Base-by-base conservation (phyloP, 345 rosid species). In the Bruguiera parviflora region DNA sequence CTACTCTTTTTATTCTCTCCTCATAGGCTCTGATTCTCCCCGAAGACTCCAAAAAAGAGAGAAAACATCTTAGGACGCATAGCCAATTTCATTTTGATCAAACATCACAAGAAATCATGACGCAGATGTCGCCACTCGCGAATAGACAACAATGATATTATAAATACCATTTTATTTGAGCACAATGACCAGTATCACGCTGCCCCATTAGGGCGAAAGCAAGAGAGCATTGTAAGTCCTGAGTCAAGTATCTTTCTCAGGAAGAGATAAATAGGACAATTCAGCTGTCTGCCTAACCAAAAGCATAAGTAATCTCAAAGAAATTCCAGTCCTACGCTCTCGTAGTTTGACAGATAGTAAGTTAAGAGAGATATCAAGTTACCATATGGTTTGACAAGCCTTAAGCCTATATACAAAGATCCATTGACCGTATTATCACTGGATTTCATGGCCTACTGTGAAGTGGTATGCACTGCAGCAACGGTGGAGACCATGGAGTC, bases 401-500 rank as follows among this genome's bases (percentile, higher is more conserved):
- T 27, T 56, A 24, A 63, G 29, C 9, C 58, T 35, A 70, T 69
- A n/a, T 73, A 73, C 80, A 72, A 18, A 39, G 46, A 75, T 25
- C 53, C 29, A 65, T 25, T 11, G 10, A 27, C 7, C 29, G 9
- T 43, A 46, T 20, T 21, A 56, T 13, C 29, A 33, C 13, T 11
- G 6, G 2, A 4, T 31, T 5, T 20, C 37, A 29, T 49, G 27
- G 21, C 18, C 73, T 82, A 82, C 37, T 70, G 27, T 31, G 83
- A 18, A 10, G 84, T 22, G 2, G 88, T 64, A 63, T 71, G 80
- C 37, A 81, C 70, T n/a, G 98, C 96, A 61, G 94, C 74, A 52
- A 93, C 96, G 3, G 96, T 84, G 15, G 98, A 91, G 39, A 93
- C 98, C 86, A 93, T 78, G 46, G 97, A 84, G 71, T 93, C 97